Base-by-base conservation (phyloP, 164 flowering plant species). In the Dillenia suffruticosa region DNA sequence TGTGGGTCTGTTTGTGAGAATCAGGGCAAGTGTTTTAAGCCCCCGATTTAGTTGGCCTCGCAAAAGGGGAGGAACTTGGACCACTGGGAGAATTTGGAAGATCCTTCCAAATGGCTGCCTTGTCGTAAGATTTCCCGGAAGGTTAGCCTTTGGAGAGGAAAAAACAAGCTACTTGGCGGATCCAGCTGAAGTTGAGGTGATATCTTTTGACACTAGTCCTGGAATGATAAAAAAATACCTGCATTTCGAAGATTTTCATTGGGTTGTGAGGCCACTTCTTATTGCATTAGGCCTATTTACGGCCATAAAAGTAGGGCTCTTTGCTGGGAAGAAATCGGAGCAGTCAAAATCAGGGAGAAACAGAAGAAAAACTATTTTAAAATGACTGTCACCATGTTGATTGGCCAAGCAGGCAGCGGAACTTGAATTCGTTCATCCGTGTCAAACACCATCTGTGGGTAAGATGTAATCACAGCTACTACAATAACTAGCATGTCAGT, bases 211-310 rank as follows among this genome's bases (percentile, higher is more conserved):
- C 43, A 80, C 74, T 12, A 85, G 83, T 64, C 75, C 67, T 14
- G 84, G 85, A 24, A 26, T 84, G 52, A 84, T 82, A 19, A 46
- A 82, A 82, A 68, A 92, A 65, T 93, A 89, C 70, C 88, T 87
- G 66, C 98, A 88, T 72, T 80, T 93, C 40, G 98, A 90, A 81
- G 96, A 90, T 76, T 84, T 85, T 56, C 98, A 93, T 73, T 90
- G 98, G 98, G 82, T 86, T 12, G 84, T 93, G 43, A 84, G 98
- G 63, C 98, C 98, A 4, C 71, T 90, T 52, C 53, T 90, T 15
- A 77, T 89, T 51, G 85, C 92, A 3, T 51, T 89, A 59, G 91
- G 98, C 44, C 64, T 93, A 7, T 81, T 93, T 50, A 81, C 96
- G 24, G 96, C 92, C 0, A 69, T 89, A 80, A 90, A 84, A 65